Evolutionary conservation across 768 basidiomycete species (phyloP), one percentile per base, ranked within the genome.

Genomic region (Naganishia kalamii): DNA sequence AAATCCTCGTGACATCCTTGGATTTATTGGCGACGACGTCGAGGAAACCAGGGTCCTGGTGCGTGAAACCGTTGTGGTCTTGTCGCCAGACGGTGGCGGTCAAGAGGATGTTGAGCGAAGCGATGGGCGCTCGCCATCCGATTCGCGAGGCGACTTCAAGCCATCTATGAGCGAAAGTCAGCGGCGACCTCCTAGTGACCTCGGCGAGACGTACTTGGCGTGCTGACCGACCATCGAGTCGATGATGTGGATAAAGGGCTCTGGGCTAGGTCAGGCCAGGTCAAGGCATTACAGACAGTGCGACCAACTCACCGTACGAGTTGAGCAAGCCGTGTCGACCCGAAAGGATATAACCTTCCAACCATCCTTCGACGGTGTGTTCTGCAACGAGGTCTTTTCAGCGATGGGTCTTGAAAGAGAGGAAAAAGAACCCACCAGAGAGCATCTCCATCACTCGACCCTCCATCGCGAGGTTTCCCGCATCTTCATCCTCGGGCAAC

Each of bases 1-100:
- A 74, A n/a, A 72, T 66, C 17, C 69, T 52, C 17, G 65, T 62
- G 46, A 70, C 67, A 10, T 68, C 54, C 52, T 63, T 61, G 23
- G 60, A 62, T 51, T 67, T 67, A 61, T 67, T 67, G 52, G 61
- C 57, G 43, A 67, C 49, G 15, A 67, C 66, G 33, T 67, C 66
- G n/a, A 67, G 35, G 66, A 67, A 67, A 33, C 66, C 66, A 41
- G 66, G 66, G 43, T 67, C 66, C 49, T 67, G 66, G 27, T 67
- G 66, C 43, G 66, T 67, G 61, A 67, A 67, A 27, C 66, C 66
- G 44, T 67, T 67, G 43, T 67, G 66, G 48, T 67, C 66, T 51
- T 57, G 66, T 30, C 66, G 30, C 66, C 66, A 67, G 43, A 67
- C 66, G 21, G 66, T 67, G 48, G 60, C 60, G 41, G 66, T 67